Percentiles rank a stretch among this genome's conserved stretches.
Evolutionary conservation across 2,329 filamentous ascomycete genomes (phyloP).

Genomic region (Iodosphaeria phyllophila): DNA sequence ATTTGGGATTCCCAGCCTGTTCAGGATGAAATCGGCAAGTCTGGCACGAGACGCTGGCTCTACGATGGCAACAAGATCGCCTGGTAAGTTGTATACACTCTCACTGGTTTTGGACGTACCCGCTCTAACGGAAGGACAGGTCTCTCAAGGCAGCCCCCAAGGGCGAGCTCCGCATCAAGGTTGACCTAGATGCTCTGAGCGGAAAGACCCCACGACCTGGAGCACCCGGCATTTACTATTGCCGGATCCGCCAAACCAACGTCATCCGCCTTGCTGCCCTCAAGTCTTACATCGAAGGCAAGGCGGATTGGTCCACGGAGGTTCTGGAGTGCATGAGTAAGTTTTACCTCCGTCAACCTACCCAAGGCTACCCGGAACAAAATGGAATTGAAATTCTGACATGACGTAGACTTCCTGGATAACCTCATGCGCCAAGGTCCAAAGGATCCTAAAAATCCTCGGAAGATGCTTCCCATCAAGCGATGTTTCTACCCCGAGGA

Average conservation of each 20-base stretch:
- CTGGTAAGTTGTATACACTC: slow-evolving; percentile 49
- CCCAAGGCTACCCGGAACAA: slow-evolving; percentile 3
- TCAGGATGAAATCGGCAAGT: slow-evolving; percentile 30
- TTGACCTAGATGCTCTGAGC: slow-evolving; percentile 47
- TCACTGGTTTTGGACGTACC: too few relatives aligned
- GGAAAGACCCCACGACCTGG: slow-evolving; percentile 13
- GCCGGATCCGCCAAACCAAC: slow-evolving; percentile 48
- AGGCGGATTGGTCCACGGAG: slow-evolving; percentile 39
- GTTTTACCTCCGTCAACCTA: slow-evolving; percentile 7
- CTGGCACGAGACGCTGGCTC: slow-evolving; percentile 39
- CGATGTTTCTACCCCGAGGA: slow-evolving; percentile 58
- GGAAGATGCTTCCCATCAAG: slow-evolving; percentile 53
- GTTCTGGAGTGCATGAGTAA: slow-evolving; percentile 63
- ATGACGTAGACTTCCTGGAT: slow-evolving; percentile 52
- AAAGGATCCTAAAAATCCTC: too few relatives aligned
- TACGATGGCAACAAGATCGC: slow-evolving; percentile 74
- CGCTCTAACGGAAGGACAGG: slow-evolving; percentile 6
- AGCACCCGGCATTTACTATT: slow-evolving; percentile 26
- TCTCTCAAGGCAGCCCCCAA: slow-evolving; percentile 21
- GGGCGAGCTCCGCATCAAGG: slow-evolving; percentile 31
- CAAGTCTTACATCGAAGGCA: slow-evolving; percentile 42
- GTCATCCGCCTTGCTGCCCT: slow-evolving; percentile 49
- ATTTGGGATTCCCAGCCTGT: slow-evolving; percentile 52
- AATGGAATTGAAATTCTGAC: slow-evolving; percentile 1
- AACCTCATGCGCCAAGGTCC: slow-evolving; percentile 74